A percentile compares a stretch with the other conserved stretches of the same genome.
Evolutionary conservation across 2,329 filamentous ascomycete genomes (phyloP).

Genomic region (Coniochaeta ligniaria): DNA sequence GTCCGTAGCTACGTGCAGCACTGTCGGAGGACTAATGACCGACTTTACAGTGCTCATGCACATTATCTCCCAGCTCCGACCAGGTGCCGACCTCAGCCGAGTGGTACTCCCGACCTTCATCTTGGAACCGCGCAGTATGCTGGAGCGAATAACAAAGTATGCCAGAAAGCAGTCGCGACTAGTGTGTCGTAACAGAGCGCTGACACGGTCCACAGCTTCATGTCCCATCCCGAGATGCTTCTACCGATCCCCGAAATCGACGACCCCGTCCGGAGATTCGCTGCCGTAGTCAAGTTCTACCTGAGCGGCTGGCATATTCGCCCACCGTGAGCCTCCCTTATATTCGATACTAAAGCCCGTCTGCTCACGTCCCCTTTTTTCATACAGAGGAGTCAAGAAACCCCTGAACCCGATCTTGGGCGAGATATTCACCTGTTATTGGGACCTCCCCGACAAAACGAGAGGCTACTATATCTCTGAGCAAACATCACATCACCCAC

Average conservation of each 20-base stretch:
- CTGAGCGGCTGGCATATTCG: constrained; percentile 98
- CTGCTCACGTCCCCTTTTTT: constrained; percentile 13
- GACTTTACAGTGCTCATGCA: constrained; percentile 70
- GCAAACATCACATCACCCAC: constrained; percentile 96
- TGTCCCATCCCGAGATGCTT: constrained; percentile 96
- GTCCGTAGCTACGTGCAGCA: not conserved
- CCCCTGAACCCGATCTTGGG: constrained; percentile 94
- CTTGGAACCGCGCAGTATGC: constrained; percentile 93
- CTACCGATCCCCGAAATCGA: constrained; percentile 82
- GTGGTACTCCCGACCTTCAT: constrained; percentile 97
- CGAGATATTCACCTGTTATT: constrained; percentile 91
- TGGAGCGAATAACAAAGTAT: constrained; percentile 97
- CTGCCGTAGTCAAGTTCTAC: constrained; percentile 96
- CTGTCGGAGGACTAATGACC: constrained; percentile 5
- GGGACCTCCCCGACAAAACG: constrained; percentile 81
- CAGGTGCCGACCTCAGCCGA: constrained; percentile 88
- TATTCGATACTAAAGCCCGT: not conserved
- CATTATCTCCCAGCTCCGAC: constrained; percentile 94
- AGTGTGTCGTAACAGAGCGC: not conserved
- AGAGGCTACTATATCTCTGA: constrained; percentile 94
- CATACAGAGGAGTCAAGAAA: constrained; percentile 90
- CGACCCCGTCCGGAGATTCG: constrained; percentile 82
- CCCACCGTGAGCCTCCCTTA: constrained; percentile 64
- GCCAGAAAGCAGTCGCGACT: constrained; percentile 16
- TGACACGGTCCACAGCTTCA: constrained; percentile 62